Percentiles rank a stretch among this genome's conserved stretches.
phyloP scores from a whole-genome alignment of 2,329 filamentous ascomycete species.

The Colletotrichum lupini region DNA sequence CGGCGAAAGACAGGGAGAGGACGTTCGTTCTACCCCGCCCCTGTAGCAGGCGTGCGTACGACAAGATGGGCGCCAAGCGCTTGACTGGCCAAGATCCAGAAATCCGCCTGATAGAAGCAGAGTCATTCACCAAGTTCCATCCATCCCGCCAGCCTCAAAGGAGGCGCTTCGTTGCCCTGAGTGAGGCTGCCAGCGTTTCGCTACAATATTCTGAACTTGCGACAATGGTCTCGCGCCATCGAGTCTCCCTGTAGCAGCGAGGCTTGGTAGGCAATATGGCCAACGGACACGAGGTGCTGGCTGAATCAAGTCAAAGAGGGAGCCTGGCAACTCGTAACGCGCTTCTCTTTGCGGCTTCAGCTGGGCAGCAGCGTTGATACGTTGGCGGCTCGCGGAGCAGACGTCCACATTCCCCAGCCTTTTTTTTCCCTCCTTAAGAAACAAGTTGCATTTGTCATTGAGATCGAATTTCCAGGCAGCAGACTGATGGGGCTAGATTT shows the following conservation, averaged over 20 bases:
- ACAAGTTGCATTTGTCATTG: not conserved
- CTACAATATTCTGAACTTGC: not conserved
- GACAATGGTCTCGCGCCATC: not conserved
- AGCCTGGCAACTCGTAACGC: not conserved
- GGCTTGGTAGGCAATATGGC: not conserved
- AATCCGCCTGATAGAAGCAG: not conserved
- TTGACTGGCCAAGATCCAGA: not conserved
- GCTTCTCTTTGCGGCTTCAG: not conserved
- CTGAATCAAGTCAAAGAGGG: not conserved
- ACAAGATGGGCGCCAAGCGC: not conserved
- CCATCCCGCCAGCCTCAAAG: not conserved
- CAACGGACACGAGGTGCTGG: not conserved
- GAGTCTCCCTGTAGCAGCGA: not conserved
- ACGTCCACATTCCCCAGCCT: not conserved
- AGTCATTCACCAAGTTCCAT: not conserved
- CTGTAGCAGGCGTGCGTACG: not conserved
- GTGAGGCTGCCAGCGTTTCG: conserved; percentile 2
- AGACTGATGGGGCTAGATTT: not conserved
- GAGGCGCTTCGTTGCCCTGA: not conserved
- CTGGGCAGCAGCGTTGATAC: not conserved
- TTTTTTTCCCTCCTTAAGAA: not conserved
- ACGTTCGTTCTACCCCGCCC: not conserved
- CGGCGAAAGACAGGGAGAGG: not conserved
- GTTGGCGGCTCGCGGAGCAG: not conserved
- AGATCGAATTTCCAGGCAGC: not conserved